Base-by-base conservation (phyloP, 2,329 filamentous ascomycete species). In the Xylariaceae sp. region DNA sequence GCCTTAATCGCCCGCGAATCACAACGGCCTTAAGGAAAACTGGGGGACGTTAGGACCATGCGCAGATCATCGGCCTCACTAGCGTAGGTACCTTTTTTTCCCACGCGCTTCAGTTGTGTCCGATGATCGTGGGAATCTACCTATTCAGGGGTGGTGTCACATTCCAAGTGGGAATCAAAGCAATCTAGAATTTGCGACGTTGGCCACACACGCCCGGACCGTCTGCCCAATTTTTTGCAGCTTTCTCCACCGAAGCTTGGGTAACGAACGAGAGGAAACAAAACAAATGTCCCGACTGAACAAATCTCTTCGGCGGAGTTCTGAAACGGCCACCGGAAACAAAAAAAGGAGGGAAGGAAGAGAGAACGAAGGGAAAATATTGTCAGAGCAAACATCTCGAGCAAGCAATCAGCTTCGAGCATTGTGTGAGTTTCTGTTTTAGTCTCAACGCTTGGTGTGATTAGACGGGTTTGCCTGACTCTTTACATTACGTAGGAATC, bases 61-160 rank as follows among this genome's bases (percentile, higher is more conserved):
- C 18, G 61, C 45, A 57, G 62, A 61, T 62, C 56, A 59, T 62
- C 51, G 47, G 47, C 53, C 39, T 51, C 47, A 11, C 17, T 49
- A 49, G 17, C 8, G 17, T 11, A 18, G 3, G 9, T 48, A 6
- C 17, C 47, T 35, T 49, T 23, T 18, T 13, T 49, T 49, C 17
- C 17, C 37, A 39, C 10, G 37, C 37, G 37, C 9, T 8, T 42
- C 37, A 42, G 37, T 30, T 50, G 15, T 30, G 17, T 50, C 18
- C 17, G 37, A 42, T 42, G 37, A 13, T 13, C 11, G 11, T 55
- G 35, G 42, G 42, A 39, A 54, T 18, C 37, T 51, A 2, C 17
- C 11, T 49, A 15, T n/a, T 49, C 47, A 58, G 35, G 10, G 55
- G 34, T 30, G 53, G 56, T 52, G 51, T 55, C 57, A 56, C 59